Percentiles rank a stretch among this genome's conserved stretches.
Conservation (phyloP, 2,329 filamentous ascomycete genomes). For the Pyrenochaeta sp. region DNA sequence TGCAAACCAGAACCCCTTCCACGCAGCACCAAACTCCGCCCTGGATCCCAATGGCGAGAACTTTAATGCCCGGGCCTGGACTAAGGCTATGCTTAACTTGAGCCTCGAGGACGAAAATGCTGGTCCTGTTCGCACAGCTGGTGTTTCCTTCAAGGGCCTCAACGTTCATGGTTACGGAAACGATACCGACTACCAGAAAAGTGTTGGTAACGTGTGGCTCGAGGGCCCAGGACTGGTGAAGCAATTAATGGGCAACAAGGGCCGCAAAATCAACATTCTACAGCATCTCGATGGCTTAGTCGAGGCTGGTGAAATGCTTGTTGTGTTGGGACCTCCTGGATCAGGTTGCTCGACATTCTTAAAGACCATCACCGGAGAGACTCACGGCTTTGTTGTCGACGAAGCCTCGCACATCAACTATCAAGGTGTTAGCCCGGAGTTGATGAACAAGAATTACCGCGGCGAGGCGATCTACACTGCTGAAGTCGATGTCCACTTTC, state of each 20-base stretch:
- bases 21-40: constrained; percentile 50
- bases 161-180: constrained; percentile 59
- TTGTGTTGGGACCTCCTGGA: constrained; percentile 74
- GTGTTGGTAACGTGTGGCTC: constrained; percentile 56
- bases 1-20: constrained; percentile 47
- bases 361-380: constrained; percentile 84
- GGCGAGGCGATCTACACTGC: constrained; percentile 89
- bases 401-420: constrained; percentile 80
- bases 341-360: constrained; percentile 82
- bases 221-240: constrained; percentile 50
- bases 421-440: constrained; percentile 73
- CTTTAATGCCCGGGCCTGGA: constrained; percentile 59
- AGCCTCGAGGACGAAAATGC: constrained; percentile 52
- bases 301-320: constrained; percentile 75
- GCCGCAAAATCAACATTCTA: constrained; percentile 67
- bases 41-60: constrained; percentile 56
- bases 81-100: constrained; percentile 58
- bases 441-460: constrained; percentile 80
- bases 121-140: constrained; percentile 53
- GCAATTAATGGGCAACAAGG: constrained; percentile 42
- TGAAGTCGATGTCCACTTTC: constrained; percentile 84
- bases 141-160: constrained; percentile 55
- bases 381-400: constrained; percentile 78
- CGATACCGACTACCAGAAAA: constrained; percentile 60
- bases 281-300: constrained; percentile 73